Base-by-base conservation (phyloP, 2,329 filamentous ascomycete species). In the Hypoxylon sp. region DNA sequence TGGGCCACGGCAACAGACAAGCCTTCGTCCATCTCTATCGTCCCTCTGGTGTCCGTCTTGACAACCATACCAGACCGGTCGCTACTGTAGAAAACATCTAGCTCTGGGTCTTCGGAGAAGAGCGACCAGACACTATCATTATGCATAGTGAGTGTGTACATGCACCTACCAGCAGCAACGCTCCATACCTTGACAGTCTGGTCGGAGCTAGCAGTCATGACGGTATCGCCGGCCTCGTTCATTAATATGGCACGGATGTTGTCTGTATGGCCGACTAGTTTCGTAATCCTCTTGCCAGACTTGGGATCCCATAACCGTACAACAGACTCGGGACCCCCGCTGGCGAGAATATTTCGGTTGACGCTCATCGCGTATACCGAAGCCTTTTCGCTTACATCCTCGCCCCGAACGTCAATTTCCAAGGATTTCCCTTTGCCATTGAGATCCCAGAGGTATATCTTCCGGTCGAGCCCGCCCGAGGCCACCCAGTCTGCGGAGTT, bases 151-250 rank as follows among this genome's bases (percentile, higher is more conserved):
- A 99, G 86, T 0, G 95, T 99, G 78, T 97, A 93, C 90, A 98
- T 94, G 83, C 95, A 99, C 70, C 95, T 87, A 57, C 95, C 95
- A 20, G 93, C 94, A 10, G 92, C 95, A 70, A 98, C 89, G 69
- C 94, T 97, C 95, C 95, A 99, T 60, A 98, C 88, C 80, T 99
- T 99, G 81, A 99, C 90, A 0, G 95, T 98, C 79, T 97, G 93
- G 76, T 99, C 95, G 1, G 94, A 94, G 71, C 94, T 97, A 13
- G 93, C 94, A 0, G 94, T 97, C 83, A 99, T 87, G 70, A 99
- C 92, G 41, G 89, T 96, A 74, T 97, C 93, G 39, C 93, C 94
- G 62, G 91, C 89, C 70, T 94, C 89, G 71, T 92, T 97, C 68
- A 99, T 89, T 54, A 99, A 82, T 65, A 99, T 93, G 70, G 94